Evolutionary conservation across 306 rosid genomes (phyloP), one percentile per base, ranked within the genome.

Genomic region (Betula pendula): DNA sequence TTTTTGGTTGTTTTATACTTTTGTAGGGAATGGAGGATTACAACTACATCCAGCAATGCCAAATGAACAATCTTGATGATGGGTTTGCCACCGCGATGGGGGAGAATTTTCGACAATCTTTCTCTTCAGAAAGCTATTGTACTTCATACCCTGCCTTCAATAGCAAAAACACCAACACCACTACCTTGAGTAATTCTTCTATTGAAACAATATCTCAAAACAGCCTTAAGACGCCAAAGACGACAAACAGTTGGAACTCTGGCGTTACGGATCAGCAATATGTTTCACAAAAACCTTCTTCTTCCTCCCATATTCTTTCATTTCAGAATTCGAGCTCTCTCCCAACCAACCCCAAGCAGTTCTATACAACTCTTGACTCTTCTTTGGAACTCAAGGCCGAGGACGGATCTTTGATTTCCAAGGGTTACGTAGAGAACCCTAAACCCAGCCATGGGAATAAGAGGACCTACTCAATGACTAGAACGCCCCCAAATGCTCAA

Each of bases 221-320:
- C 63, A 81, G 72, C 35, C 55, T 38, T 40, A 84, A 88, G 55
- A 88, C 24, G 16, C 82, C 31, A 80, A 84, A 56, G 71, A 73
- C 77, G 66, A 85, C 67, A 14, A 75, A 10, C 22, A 70, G 65
- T 27, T 73, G 71, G 71, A 80, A 79, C 67, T 84, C 86, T 20
- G 71, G 29, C 70, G 69, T 77, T 72, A 43, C 62, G 16, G 73
- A n/a, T n/a, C n/a, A 67, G 45, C 74, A 29, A 29, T 29, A 55
- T 42, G 43, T 77, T 11, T 75, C 87, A 65, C 80, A 81, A 70
- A 77, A 71, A 73, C 78, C 67, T 33, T 89, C 87, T 51, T 79
- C 92, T 43, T 85, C 89, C 25, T 73, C 79, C 16, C 90, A 83
- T 15, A 83, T 88, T 83, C 81, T 93, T 70, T 89, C 85, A 17